Evolutionary conservation across 371 early-diverging fungal species (phyloP).

Genomic region (Mortierella sp.): DNA sequence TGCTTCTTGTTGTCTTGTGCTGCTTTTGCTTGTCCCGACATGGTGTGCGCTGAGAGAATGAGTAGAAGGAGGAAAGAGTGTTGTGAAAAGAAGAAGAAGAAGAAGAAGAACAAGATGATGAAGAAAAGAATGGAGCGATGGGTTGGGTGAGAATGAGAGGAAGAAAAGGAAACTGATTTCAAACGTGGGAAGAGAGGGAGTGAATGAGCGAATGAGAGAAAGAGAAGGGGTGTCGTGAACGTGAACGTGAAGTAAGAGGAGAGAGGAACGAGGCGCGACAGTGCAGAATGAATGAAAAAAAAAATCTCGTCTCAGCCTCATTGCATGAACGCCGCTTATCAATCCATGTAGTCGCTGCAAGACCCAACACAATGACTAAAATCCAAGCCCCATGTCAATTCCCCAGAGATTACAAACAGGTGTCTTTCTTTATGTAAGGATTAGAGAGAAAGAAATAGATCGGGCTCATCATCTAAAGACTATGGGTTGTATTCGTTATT

Average conservation of each 20-base stretch:
- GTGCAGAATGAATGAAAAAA: neutral
- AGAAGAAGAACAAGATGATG: slow-evolving; percentile 14
- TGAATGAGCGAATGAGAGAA: neutral
- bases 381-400: neutral
- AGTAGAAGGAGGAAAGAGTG: neutral
- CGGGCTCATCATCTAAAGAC: neutral
- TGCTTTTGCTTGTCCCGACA: slow-evolving; percentile 11
- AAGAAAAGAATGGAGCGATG: neutral
- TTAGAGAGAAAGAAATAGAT: neutral
- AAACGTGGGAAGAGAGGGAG: neutral
- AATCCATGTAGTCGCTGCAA: neutral
- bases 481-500: neutral
- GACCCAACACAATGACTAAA: neutral
- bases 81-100: neutral
- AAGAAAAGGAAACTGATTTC: neutral
- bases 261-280: slow-evolving; percentile 12
- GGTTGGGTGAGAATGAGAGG: neutral
- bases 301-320: slow-evolving; percentile 10
- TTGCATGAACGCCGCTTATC: slow-evolving; percentile 3
- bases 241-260: neutral
- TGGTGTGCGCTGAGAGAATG: slow-evolving; percentile 3
- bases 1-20: slow-evolving; percentile 31
- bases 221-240: too few species aligned
- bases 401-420: neutral
- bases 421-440: neutral